Conservation (phyloP, 768 basidiomycete species). For the Flagelloscypha sp. region DNA sequence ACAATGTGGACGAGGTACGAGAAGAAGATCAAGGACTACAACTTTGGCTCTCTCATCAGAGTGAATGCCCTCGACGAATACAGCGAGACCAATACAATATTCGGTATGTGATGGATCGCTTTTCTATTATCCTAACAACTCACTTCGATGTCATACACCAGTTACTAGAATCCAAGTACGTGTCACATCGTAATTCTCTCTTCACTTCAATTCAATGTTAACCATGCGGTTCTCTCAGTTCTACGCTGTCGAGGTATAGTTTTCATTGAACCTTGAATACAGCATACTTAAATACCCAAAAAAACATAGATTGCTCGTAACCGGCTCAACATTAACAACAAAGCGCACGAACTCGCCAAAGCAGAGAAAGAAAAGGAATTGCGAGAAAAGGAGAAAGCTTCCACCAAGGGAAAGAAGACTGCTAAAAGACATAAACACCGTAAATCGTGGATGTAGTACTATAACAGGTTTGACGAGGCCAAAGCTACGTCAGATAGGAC, state of each 20-base stretch:
- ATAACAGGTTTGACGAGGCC: no score
- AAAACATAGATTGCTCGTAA: conserved; percentile 77
- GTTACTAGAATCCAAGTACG: conserved; percentile 66
- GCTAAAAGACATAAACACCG: conserved; percentile 20
- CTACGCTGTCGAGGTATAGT: conserved; percentile 78
- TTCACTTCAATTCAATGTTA: conserved; percentile 8
- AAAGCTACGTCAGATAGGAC: no score
- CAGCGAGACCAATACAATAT: conserved; percentile 86
- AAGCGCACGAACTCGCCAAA: conserved; percentile 74
- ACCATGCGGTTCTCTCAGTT: conserved; percentile 42
- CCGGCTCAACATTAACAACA: conserved; percentile 82
- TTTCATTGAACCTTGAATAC: conserved; percentile 2
- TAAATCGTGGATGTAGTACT: no score
- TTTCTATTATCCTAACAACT: conserved; percentile 1
- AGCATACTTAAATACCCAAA: not conserved
- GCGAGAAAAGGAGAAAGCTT: conserved; percentile 40
- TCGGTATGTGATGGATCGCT: conserved; percentile 46
- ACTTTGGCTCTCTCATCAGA: conserved; percentile 93
- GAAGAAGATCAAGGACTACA: conserved; percentile 85
- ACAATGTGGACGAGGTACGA: conserved; percentile 53
- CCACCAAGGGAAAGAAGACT: conserved; percentile 29
- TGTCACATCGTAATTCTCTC: conserved; percentile 5
- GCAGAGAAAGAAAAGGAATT: conserved; percentile 59
- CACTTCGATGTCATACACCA: conserved; percentile 16
- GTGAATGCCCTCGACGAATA: conserved; percentile 76